These are phyloP conservation scores for Cladophialophora yegresii DNA, from an alignment of 2,329 filamentous ascomycete genomes.

Conservation along the genomic window DNA sequence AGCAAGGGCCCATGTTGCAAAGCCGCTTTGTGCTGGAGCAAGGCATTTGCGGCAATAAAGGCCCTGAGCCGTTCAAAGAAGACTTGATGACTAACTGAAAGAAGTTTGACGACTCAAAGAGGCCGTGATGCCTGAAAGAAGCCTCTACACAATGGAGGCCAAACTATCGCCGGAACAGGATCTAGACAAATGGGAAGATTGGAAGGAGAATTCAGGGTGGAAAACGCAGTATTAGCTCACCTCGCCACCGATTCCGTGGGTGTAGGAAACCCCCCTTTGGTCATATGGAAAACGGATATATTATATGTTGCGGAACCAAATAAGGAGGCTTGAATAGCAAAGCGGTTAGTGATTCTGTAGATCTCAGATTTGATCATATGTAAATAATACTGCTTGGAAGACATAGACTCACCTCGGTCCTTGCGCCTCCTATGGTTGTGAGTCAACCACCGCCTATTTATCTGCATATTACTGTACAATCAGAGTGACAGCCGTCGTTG, in stretches of 20 bases:
- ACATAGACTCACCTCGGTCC: neutral
- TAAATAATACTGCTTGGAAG: no score
- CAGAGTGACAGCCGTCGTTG: neutral
- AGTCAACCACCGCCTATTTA: neutral
- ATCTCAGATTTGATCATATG: neutral
- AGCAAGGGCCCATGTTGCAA: neutral
- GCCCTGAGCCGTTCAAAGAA: neutral
- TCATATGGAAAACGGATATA: neutral
- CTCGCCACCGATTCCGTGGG: neutral
- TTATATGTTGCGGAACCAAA: neutral
- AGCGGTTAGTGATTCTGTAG: neutral
- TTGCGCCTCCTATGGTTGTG: neutral
- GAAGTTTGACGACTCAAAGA: no score
- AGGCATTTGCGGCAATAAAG: neutral
- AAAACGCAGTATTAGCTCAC: neutral
- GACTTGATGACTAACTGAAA: neutral
- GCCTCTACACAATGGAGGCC: neutral
- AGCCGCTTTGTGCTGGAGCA: neutral
- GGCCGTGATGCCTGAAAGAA: no score
- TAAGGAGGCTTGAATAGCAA: neutral
- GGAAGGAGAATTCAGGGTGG: neutral
- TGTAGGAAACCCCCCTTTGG: neutral
- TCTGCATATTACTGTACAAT: neutral
- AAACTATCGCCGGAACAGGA: neutral
- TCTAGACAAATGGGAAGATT: neutral